phyloP scores from a whole-genome alignment of 1,284 basidiomycete species.

The Heliocybe sulcata region DNA sequence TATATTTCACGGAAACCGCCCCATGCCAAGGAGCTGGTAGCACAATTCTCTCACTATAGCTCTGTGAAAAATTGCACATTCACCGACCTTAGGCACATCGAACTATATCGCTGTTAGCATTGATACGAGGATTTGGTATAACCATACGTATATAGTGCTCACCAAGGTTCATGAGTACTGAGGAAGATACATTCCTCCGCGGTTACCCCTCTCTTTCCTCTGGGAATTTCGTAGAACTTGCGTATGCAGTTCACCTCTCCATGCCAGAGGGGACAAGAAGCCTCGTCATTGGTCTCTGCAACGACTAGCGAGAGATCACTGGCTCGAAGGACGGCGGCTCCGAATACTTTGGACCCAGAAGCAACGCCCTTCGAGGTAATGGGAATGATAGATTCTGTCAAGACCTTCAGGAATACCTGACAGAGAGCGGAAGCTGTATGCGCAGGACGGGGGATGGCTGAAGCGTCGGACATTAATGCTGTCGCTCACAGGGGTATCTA shows the following conservation, averaged over 20 bases:
- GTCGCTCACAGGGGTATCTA: no score
- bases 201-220: neutral
- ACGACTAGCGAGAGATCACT: neutral
- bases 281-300: constrained; percentile 1
- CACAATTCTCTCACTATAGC: neutral
- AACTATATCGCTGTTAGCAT: neutral
- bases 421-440: neutral
- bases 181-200: neutral
- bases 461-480: neutral
- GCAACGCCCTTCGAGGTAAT: neutral
- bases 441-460: neutral
- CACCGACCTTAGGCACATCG: neutral
- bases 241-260: neutral
- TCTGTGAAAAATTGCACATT: neutral
- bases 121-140: neutral
- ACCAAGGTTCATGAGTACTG: constrained; percentile 1
- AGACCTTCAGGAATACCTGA: neutral
- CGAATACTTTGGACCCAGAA: neutral
- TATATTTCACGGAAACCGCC: neutral
- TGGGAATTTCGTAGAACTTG: neutral
- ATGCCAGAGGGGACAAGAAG: neutral
- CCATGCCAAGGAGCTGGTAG: neutral
- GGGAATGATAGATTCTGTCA: neutral
- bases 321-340: neutral
- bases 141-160: neutral